Conservation (phyloP, 306 rosid genomes). For the Begonia fuchsioides region DNA sequence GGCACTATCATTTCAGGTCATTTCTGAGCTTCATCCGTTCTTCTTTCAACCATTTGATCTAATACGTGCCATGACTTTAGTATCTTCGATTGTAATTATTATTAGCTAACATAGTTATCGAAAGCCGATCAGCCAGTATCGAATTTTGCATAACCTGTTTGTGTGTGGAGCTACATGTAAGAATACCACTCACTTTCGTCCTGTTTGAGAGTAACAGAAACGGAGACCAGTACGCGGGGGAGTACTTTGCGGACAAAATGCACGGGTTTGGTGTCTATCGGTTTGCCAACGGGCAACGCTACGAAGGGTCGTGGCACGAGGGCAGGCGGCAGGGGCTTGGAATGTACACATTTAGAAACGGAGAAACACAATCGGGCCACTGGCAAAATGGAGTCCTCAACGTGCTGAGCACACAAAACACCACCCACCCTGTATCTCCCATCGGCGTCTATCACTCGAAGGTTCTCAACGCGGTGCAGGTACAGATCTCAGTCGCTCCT, state of each 20-base stretch:
- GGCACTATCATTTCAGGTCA: slow-evolving; percentile 97
- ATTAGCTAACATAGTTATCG: no score
- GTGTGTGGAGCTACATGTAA: no score
- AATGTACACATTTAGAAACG: slow-evolving; percentile 86
- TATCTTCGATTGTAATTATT: no score
- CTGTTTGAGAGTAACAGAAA: slow-evolving; percentile 27
- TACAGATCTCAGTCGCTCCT: not conserved
- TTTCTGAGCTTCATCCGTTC: not conserved
- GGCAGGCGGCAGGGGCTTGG: slow-evolving; percentile 98
- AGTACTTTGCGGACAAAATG: slow-evolving; percentile 90
- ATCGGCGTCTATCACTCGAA: slow-evolving; percentile 80
- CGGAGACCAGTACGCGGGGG: slow-evolving; percentile 86
- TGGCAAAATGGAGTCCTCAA: slow-evolving; percentile 94
- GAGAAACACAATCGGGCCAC: slow-evolving; percentile 93
- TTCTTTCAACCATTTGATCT: no score
- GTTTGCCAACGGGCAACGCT: slow-evolving; percentile 81
- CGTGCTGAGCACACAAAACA: slow-evolving; percentile 70
- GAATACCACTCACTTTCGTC: not conserved
- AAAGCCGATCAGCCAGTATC: no score
- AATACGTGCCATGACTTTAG: no score
- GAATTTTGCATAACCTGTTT: no score
- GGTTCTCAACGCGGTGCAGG: slow-evolving; percentile 92
- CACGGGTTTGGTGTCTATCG: slow-evolving; percentile 88
- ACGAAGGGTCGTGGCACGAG: slow-evolving; percentile 99
- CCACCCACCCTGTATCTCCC: slow-evolving; percentile 55